Percentiles rank a stretch among this genome's conserved stretches.
Conservation (phyloP, 768 basidiomycete genomes). For the Ephemerocybe angulata region DNA sequence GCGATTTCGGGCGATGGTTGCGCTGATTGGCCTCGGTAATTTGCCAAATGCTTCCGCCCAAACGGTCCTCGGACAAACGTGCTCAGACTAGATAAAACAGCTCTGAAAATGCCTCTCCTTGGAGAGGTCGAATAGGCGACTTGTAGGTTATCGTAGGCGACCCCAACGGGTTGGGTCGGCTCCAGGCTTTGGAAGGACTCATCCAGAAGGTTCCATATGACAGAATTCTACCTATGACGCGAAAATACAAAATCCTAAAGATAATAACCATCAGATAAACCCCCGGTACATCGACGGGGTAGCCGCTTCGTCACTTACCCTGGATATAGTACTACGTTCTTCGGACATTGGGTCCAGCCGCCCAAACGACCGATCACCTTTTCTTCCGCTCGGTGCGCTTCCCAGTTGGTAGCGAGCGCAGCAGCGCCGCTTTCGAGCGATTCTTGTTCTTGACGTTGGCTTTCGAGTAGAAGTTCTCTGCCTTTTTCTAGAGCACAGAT, state of each 20-base stretch:
- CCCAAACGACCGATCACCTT: conserved; percentile 15
- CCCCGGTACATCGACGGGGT: neutral
- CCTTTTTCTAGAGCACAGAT: conserved; percentile 59
- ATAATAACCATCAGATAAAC: conserved; percentile 5
- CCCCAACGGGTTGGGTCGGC: neutral
- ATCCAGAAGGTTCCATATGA: conserved; percentile 6
- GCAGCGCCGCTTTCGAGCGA: conserved; percentile 56
- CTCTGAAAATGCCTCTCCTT: neutral
- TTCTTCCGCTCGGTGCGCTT: conserved; percentile 40
- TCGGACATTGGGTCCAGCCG: conserved; percentile 1
- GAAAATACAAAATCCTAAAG: conserved; percentile 3
- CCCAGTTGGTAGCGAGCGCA: conserved; percentile 54
- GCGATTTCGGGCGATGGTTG: too few relatives aligned
- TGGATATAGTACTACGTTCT: neutral
- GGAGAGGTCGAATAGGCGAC: too few relatives aligned
- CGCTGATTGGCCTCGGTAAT: conserved; percentile 16
- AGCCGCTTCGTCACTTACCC: conserved; percentile 2
- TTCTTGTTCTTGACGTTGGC: conserved; percentile 89
- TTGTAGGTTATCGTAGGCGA: neutral
- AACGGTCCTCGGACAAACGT: neutral
- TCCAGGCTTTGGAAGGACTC: neutral
- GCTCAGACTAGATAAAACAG: neutral
- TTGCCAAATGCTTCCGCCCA: conserved; percentile 13
- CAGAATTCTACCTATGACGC: conserved; percentile 3
- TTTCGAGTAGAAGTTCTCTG: conserved; percentile 81